Evolutionary conservation across 495 filamentous ascomycete genomes (phyloP).

Genomic region (Emericellopsis terricola): DNA sequence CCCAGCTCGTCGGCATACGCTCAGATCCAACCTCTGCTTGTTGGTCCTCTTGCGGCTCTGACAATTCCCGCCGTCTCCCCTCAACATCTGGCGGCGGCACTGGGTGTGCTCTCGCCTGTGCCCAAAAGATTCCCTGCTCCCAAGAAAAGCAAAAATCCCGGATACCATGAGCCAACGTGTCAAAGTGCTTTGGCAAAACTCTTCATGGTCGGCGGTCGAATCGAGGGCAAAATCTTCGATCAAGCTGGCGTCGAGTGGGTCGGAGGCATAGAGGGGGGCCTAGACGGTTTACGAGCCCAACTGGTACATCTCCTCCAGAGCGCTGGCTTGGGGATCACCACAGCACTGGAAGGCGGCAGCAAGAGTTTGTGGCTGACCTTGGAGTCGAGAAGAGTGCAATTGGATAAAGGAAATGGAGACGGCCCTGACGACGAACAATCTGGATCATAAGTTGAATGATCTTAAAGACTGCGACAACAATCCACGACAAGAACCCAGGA

Average conservation of each 20-base stretch:
- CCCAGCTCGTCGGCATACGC: constrained; percentile 24
- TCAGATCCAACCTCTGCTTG: constrained; percentile 57
- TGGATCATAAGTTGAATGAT: too few species aligned
- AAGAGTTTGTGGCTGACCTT: constrained; percentile 70
- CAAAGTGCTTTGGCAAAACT: constrained; percentile 75
- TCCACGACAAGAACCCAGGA: too few species aligned
- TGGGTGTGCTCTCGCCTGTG: constrained; percentile 58
- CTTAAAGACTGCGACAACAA: too few species aligned
- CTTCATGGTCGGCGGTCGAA: constrained; percentile 65
- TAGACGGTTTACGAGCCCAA: constrained; percentile 68
- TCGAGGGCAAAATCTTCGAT: constrained; percentile 72
- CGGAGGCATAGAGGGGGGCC: constrained; percentile 61
- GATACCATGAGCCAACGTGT: constrained; percentile 57
- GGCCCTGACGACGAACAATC: too few species aligned
- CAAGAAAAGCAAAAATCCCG: constrained; percentile 51
- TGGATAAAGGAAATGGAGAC: constrained; percentile 51
- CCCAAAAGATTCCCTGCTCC: constrained; percentile 58
- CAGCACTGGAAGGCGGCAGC: constrained; percentile 52
- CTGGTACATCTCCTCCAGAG: constrained; percentile 61
- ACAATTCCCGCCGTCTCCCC: constrained; percentile 74
- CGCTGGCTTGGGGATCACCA: constrained; percentile 55
- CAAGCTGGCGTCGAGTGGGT: constrained; percentile 64
- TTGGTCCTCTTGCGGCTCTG: constrained; percentile 61
- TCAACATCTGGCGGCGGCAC: constrained; percentile 55
- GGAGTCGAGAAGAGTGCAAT: constrained; percentile 54